Conservation (phyloP, 1,284 basidiomycete genomes). For the Phenoliferia sp. region DNA sequence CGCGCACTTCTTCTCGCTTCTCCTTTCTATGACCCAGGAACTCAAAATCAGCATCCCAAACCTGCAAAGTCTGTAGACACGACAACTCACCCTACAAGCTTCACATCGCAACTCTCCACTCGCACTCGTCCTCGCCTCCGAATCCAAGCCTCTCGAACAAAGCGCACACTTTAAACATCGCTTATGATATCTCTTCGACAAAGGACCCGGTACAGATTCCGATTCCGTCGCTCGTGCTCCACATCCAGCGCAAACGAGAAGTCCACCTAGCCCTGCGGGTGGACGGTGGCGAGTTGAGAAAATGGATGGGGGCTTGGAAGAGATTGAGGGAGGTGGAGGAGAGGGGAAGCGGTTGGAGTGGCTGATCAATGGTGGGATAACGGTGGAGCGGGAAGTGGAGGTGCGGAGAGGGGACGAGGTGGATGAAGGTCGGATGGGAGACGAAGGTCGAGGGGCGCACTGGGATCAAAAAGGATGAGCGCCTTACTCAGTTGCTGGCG, state of each 20-base stretch:
- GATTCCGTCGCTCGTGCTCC: constrained; percentile 17
- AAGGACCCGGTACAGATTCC: constrained; percentile 20
- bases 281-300: constrained; percentile 22
- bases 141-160: constrained; percentile 21
- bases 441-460: not conserved
- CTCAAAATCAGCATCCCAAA: too few relatives aligned
- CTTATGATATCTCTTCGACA: constrained; percentile 14
- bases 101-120: constrained; percentile 22
- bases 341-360: not conserved
- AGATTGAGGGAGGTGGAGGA: not conserved
- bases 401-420: not conserved
- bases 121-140: constrained; percentile 13
- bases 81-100: constrained; percentile 17
- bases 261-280: constrained; percentile 19
- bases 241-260: constrained; percentile 26
- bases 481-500: not conserved
- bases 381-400: constrained; percentile 7
- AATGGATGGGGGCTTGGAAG: constrained; percentile 5
- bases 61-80: too few relatives aligned
- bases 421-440: not conserved
- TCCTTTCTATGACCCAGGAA: too few relatives aligned
- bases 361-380: not conserved
- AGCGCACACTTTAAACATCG: constrained; percentile 18
- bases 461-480: not conserved
- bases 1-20: too few relatives aligned